These are phyloP conservation scores for Tanacetum coccineum DNA, from an alignment of 129 eudicot genomes.

Conservation along the genomic window DNA sequence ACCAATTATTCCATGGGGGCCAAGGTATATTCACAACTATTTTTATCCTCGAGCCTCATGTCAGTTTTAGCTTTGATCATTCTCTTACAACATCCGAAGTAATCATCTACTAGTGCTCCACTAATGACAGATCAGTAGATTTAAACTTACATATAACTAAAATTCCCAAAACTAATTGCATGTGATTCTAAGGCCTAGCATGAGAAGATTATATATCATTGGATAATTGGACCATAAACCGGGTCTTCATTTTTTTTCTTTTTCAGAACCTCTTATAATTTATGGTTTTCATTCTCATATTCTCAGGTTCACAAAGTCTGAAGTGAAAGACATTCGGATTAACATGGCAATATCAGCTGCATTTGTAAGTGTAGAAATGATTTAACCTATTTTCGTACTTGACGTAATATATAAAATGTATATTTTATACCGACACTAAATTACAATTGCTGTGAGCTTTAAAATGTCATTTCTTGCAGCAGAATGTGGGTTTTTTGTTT, in stretches of 20 bases:
- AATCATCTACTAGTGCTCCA: not conserved
- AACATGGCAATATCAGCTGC: conserved; percentile 91
- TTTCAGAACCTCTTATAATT: not conserved
- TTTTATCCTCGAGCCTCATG: conserved; percentile 15
- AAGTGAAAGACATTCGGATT: conserved; percentile 60
- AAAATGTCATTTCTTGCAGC: not conserved
- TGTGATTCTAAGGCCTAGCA: not conserved
- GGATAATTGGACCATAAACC: not conserved
- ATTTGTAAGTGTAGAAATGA: conserved; percentile 59
- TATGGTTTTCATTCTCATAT: conserved; percentile 12
- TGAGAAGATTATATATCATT: not conserved
- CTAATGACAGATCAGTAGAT: not conserved
- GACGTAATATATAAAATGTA: not conserved
- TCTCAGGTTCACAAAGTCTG: conserved; percentile 78
- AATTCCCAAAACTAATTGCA: too few species aligned
- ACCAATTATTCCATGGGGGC: conserved; percentile 95
- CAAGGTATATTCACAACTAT: conserved; percentile 51
- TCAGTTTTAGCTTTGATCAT: conserved; percentile 2
- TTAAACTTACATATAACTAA: too few species aligned
- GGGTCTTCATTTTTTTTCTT: not conserved
- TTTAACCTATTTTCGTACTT: not conserved
- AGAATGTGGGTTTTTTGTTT: not conserved
- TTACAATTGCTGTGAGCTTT: conserved; percentile 10
- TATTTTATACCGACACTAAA: not conserved
- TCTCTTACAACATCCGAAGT: conserved; percentile 8